These are phyloP conservation scores for Helotiales sp. DNA, from an alignment of 2,329 filamentous ascomycete genomes.

Conservation along the genomic window DNA sequence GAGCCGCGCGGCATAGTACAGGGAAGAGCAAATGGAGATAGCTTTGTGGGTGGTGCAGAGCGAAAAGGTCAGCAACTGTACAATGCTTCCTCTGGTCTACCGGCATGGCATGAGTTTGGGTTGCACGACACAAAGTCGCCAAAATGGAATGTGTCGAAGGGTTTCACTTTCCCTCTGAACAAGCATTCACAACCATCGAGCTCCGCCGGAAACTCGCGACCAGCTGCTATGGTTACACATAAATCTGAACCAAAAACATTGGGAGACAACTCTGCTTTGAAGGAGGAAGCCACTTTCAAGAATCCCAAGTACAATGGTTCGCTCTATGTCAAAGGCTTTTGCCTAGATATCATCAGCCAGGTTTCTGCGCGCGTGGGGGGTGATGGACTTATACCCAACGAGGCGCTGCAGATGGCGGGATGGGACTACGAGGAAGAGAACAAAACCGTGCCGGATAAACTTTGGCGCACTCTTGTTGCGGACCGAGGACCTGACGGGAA, in stretches of 20 bases:
- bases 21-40: slow-evolving; percentile 30
- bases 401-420: slow-evolving; percentile 20
- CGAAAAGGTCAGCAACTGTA: slow-evolving; percentile 22
- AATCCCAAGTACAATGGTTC: slow-evolving; percentile 13
- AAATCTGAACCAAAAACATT: no score
- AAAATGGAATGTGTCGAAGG: background rate
- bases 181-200: no score
- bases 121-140: background rate
- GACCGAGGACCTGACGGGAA: slow-evolving; percentile 29
- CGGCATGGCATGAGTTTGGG: slow-evolving; percentile 18
- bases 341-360: slow-evolving; percentile 14
- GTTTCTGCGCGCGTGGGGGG: slow-evolving; percentile 11
- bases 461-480: slow-evolving; percentile 35
- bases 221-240: no score
- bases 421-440: slow-evolving; percentile 12
- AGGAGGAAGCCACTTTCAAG: no score
- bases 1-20: slow-evolving; percentile 5
- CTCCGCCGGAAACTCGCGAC: no score
- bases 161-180: background rate
- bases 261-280: no score
- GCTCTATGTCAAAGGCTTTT: slow-evolving; percentile 23
- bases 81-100: slow-evolving; percentile 16
- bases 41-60: slow-evolving; percentile 27
- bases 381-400: slow-evolving; percentile 17
- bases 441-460: slow-evolving; percentile 12